Percentiles rank a stretch among this genome's conserved stretches.
Conservation (phyloP, 2,329 filamentous ascomycete genomes). For the Epichloe baconii region DNA sequence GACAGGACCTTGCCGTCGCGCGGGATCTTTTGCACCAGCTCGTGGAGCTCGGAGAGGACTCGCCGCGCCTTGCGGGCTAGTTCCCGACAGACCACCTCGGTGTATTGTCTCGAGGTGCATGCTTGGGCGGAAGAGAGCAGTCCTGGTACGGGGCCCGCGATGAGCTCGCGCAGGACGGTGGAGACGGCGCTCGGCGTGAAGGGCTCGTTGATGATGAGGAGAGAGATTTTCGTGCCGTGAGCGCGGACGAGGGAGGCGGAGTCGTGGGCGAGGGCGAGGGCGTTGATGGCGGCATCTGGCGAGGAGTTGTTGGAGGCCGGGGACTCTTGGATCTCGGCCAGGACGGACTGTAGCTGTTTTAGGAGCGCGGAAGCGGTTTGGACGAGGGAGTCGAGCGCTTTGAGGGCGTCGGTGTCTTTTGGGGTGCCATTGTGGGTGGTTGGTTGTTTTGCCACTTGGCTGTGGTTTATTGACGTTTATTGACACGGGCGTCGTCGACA, state of each 20-base stretch:
- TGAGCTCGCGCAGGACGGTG: conserved; percentile 59
- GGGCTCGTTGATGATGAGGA: conserved; percentile 75
- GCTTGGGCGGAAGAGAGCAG: conserved; percentile 58
- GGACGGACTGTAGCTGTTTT: conserved; percentile 27
- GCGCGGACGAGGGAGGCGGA: conserved; percentile 62
- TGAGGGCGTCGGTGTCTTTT: conserved; percentile 16
- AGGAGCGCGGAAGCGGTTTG: conserved; percentile 25
- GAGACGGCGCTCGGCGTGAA: conserved; percentile 68
- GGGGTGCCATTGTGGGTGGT: conserved; percentile 12
- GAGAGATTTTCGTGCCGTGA: conserved; percentile 75
- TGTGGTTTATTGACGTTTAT: too few species aligned
- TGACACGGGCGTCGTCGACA: too few species aligned
- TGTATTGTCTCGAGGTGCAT: conserved; percentile 49
- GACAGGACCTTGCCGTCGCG: conserved; percentile 40
- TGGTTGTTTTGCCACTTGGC: too few species aligned
- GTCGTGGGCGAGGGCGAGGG: conserved; percentile 58
- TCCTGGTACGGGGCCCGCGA: conserved; percentile 58
- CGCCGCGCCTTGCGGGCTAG: conserved; percentile 44
- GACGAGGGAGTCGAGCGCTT: conserved; percentile 26
- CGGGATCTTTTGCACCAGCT: conserved; percentile 47
- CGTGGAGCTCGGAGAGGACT: conserved; percentile 48
- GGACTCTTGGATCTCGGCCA: conserved; percentile 26
- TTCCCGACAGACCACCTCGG: conserved; percentile 49
- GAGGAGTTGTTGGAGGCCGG: conserved; percentile 8
- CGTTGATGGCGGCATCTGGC: conserved; percentile 27